phyloP scores from a whole-genome alignment of 1,284 basidiomycete genomes.

The Apiotrichum gracile region DNA sequence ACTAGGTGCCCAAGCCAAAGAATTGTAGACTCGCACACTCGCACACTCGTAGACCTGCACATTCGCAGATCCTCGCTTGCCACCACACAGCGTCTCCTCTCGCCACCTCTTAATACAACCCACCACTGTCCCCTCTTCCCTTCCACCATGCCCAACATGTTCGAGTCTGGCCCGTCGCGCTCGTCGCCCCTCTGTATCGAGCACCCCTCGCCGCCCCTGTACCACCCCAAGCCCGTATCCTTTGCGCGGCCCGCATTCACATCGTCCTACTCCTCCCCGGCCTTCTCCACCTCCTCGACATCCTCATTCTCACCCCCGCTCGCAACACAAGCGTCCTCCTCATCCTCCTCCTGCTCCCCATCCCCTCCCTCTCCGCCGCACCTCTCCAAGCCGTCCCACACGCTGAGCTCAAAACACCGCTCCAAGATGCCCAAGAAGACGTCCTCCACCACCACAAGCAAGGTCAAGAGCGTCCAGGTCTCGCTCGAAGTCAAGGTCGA shows the following conservation, averaged over 20 bases:
- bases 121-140: not conserved
- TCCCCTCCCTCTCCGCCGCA: constrained; percentile 5
- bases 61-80: no score
- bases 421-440: constrained; percentile 28
- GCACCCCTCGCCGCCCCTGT: constrained; percentile 5
- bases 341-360: constrained; percentile 7
- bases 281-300: not conserved
- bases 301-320: not conserved
- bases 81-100: not conserved
- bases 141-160: constrained; percentile 1
- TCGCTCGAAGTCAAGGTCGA: constrained; percentile 41
- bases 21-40: no score
- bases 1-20: no score
- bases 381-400: constrained; percentile 6
- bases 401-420: constrained; percentile 8
- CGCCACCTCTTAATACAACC: not conserved
- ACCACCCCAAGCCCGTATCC: constrained; percentile 15
- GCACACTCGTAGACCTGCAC: no score
- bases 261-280: constrained; percentile 12
- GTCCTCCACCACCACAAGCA: constrained; percentile 20
- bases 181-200: not conserved
- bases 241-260: constrained; percentile 8
- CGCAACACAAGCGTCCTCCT: not conserved
- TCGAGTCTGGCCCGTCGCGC: not conserved
- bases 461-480: constrained; percentile 35